Conservation (phyloP, 495 filamentous ascomycete species). For the Astrothelium subdiscretum region DNA sequence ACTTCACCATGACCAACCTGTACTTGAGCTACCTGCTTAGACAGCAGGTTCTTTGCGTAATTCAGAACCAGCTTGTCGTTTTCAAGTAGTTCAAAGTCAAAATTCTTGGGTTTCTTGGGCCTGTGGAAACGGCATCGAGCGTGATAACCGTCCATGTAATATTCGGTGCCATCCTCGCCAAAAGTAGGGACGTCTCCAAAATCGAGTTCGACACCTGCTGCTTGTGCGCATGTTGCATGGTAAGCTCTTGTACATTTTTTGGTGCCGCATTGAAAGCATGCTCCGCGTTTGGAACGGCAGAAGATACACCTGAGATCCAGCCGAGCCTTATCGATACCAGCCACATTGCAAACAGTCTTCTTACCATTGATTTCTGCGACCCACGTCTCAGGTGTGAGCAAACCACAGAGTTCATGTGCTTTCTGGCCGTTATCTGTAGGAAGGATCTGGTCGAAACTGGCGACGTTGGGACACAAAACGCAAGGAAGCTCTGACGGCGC, state of each 20-base stretch:
- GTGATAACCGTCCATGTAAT: slow-evolving; percentile 77
- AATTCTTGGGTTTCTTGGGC: slow-evolving; percentile 64
- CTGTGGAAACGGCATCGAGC: slow-evolving; percentile 91
- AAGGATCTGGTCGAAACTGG: slow-evolving; percentile 71
- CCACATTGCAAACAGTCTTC: slow-evolving; percentile 66
- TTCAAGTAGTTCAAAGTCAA: slow-evolving; percentile 54
- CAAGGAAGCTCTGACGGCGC: slow-evolving; percentile 70
- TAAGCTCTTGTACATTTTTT: slow-evolving; percentile 92
- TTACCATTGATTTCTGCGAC: slow-evolving; percentile 59
- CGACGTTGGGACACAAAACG: slow-evolving; percentile 85
- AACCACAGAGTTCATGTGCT: slow-evolving; percentile 79
- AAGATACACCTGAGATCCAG: slow-evolving; percentile 87
- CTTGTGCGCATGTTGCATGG: slow-evolving; percentile 85
- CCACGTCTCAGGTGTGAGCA: slow-evolving; percentile 86
- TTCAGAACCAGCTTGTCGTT: slow-evolving; percentile 57
- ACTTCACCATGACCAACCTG: slow-evolving; percentile 78
- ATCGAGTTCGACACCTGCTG: slow-evolving; percentile 86
- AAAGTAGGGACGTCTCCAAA: slow-evolving; percentile 74
- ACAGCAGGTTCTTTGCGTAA: slow-evolving; percentile 54
- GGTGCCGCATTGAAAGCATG: slow-evolving; percentile 92
- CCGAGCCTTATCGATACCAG: slow-evolving; percentile 72
- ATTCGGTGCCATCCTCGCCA: slow-evolving; percentile 82
- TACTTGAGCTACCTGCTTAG: slow-evolving; percentile 73
- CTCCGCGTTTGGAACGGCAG: slow-evolving; percentile 84
- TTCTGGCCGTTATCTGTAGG: slow-evolving; percentile 78